A percentile compares a stretch with the other conserved stretches of the same genome.
Evolutionary conservation across 768 basidiomycete genomes (phyloP).

Genomic region (Sporobolomyces roseus): DNA sequence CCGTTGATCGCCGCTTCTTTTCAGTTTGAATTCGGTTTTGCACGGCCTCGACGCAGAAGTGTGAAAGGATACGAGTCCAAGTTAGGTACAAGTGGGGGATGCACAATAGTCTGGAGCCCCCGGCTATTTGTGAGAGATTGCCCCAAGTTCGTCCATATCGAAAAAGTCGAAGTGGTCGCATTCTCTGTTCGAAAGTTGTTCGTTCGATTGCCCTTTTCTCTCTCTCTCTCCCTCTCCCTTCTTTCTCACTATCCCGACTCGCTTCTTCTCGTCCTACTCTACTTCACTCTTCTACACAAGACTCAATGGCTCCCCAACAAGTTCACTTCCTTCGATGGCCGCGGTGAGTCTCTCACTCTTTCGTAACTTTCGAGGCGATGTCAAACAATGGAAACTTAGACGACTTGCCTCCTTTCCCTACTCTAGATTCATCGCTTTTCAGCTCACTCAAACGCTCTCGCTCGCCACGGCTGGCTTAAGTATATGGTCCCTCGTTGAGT

Average conservation of each 20-base stretch:
- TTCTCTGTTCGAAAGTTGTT: no score
- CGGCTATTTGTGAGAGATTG: background rate
- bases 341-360: background rate
- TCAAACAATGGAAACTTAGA: background rate
- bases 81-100: background rate
- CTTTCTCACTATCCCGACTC: background rate
- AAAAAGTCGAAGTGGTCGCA: no score
- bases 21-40: no score
- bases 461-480: slow-evolving; percentile 18
- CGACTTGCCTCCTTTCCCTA: background rate
- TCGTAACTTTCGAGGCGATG: no score
- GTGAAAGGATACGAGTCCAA: no score
- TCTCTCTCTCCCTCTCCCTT: background rate
- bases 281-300: background rate
- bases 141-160: background rate
- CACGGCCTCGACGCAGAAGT: no score
- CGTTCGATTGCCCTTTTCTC: no score
- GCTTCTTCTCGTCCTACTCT: background rate
- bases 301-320: slow-evolving; percentile 2
- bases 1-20: no score
- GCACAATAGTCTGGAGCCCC: no score
- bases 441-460: slow-evolving; percentile 15
- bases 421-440: slow-evolving; percentile 19
- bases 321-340: slow-evolving; percentile 20
- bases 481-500: slow-evolving; percentile 18